A percentile compares a stretch with the other conserved stretches of the same genome.
These are phyloP conservation scores for Eucalyptus viminalis DNA, from an alignment of 345 rosid genomes.

Conservation along the genomic window DNA sequence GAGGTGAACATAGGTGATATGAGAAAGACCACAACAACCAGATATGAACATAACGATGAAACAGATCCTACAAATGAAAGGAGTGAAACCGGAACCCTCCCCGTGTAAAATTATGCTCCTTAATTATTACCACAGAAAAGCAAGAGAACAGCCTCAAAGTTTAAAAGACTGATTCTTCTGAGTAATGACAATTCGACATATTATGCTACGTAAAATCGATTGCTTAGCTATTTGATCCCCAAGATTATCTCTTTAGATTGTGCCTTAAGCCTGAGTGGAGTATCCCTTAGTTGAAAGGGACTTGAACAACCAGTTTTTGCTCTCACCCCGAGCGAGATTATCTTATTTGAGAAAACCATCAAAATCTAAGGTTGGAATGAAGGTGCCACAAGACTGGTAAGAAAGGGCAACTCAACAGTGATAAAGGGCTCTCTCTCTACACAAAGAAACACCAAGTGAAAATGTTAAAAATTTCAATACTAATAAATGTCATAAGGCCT, in stretches of 20 bases:
- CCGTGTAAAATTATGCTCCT: neutral
- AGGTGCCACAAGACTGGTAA: neutral
- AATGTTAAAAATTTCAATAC: neutral
- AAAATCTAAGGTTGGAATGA: neutral
- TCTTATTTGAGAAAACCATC: neutral
- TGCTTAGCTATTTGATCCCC: neutral
- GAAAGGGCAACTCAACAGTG: neutral
- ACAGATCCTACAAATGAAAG: neutral
- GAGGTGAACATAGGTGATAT: neutral
- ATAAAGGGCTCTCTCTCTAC: neutral
- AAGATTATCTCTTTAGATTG: neutral
- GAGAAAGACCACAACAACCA: neutral
- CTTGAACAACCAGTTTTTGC: neutral
- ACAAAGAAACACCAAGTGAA: neutral
- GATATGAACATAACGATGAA: neutral
- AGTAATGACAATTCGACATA: neutral
- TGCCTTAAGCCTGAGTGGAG: neutral
- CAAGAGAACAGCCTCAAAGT: neutral
- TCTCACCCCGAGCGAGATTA: neutral
- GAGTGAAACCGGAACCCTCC: neutral
- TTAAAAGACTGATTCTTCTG: neutral
- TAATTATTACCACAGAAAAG: neutral
- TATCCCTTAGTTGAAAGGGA: neutral
- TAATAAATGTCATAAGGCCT: neutral
- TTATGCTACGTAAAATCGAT: neutral